Base-by-base conservation (phyloP, 2,329 filamentous ascomycete species). In the Phialocephala subalpina region DNA sequence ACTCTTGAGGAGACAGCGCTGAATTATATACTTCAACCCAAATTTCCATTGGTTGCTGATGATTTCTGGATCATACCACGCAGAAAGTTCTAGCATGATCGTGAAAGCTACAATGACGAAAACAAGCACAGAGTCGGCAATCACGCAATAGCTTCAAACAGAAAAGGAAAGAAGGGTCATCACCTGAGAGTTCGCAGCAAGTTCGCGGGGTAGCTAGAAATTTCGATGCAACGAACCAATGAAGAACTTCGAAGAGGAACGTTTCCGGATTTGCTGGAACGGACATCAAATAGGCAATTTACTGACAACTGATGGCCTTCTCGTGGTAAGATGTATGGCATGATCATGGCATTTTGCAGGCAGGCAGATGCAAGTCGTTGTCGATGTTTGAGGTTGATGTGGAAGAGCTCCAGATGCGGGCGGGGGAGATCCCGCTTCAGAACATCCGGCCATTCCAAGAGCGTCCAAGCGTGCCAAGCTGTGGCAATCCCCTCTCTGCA, bases 81-180 rank as follows among this genome's bases (percentile, higher is more conserved):
- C 40, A 56, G 65, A 66, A 63, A 14, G 52, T 69, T 67, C 68
- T 69, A 36, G 68, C 56, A 65, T 65, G 36, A 70, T 67, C 63
- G 55, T 38, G 58, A 62, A 60, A 40, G n/a, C 42, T 27, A 47
- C n/a, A 22, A 35, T n/a, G 38, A 33, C 22, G 36, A 53, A 57
- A 57, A 36, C 18, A 53, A 42, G n/a, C 22, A 14, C 29, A 57
- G 22, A 29, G 29, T 16, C n/a, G 25, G 12, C 55, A 36, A 57
- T 36, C 55, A 35, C 29, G 35, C 25, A 60, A 52, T 60, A 38
- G 27, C 58, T 18, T 49, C 58, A 60, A 60, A 60, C 35, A 22
- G 42, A 22, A 14, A 40, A 27, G 27, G 3, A 49, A 55, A 20
- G 33, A 33, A 40, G 42, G 38, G 40, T 36, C 29, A 27, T 61